Evolutionary conservation across 768 basidiomycete species (phyloP).

Genomic region (Boletus rubescentipes): DNA sequence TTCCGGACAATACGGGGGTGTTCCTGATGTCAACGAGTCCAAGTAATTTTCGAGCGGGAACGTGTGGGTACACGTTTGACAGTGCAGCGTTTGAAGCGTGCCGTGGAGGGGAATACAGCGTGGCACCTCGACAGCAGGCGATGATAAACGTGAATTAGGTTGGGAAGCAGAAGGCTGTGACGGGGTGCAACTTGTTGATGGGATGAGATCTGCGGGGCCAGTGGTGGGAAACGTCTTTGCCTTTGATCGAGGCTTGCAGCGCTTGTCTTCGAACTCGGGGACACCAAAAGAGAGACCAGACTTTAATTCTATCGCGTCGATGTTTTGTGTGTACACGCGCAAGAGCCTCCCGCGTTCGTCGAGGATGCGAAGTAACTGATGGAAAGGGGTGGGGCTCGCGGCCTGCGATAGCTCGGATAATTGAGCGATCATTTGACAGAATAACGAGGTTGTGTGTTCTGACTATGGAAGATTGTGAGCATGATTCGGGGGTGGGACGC

Average conservation of each 20-base stretch:
- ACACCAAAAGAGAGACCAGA: constrained; percentile 88
- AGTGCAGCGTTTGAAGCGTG: constrained; percentile 75
- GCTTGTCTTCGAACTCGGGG: constrained; percentile 61
- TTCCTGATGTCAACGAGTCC: constrained; percentile 56
- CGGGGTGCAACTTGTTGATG: constrained; percentile 15
- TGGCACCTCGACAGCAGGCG: constrained; percentile 59
- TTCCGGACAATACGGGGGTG: constrained; percentile 74
- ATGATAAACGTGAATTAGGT: constrained; percentile 41
- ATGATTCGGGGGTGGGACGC: constrained; percentile 1
- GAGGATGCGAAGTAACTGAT: constrained; percentile 67
- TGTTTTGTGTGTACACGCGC: constrained; percentile 92
- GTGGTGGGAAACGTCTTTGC: constrained; percentile 32
- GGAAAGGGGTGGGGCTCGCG: constrained; percentile 80
- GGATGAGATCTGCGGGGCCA: constrained; percentile 10
- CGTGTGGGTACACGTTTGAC: constrained; percentile 75
- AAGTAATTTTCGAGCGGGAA: constrained; percentile 65
- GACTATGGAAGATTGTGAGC: constrained; percentile 46
- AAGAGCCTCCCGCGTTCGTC: constrained; percentile 76
- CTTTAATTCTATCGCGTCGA: constrained; percentile 84
- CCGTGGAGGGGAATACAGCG: constrained; percentile 91
- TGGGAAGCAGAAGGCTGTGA: constrained; percentile 19
- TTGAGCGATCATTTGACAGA: constrained; percentile 88
- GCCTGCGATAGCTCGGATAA: constrained; percentile 70
- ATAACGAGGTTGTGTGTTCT: constrained; percentile 71
- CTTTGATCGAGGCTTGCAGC: constrained; percentile 53